Conservation (phyloP, 768 basidiomycete species). For the Boletus eberwhitei region DNA sequence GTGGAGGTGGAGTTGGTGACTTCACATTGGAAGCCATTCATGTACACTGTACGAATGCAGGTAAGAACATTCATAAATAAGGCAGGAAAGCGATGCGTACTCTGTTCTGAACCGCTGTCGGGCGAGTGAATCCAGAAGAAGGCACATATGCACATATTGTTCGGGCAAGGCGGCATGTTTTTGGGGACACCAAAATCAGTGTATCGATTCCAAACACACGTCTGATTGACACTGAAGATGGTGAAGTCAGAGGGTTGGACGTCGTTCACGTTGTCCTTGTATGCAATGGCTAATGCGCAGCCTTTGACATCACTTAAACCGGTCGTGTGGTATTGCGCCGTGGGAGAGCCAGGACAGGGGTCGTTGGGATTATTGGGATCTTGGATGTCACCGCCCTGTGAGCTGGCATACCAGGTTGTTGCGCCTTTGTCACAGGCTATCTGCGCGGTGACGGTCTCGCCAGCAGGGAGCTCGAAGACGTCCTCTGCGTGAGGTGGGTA, state of each 20-base stretch:
- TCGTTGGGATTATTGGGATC: slow-evolving; percentile 46
- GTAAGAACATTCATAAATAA: neutral
- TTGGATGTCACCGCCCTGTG: slow-evolving; percentile 52
- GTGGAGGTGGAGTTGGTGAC: slow-evolving; percentile 51
- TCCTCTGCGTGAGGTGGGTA: slow-evolving; percentile 55
- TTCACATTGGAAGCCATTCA: slow-evolving; percentile 73
- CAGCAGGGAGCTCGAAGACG: slow-evolving; percentile 59
- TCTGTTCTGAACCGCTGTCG: slow-evolving; percentile 61
- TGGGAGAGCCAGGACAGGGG: slow-evolving; percentile 47
- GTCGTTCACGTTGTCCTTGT: slow-evolving; percentile 47
- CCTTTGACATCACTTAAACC: slow-evolving; percentile 54
- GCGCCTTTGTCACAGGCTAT: slow-evolving; percentile 59
- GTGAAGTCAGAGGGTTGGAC: slow-evolving; percentile 69
- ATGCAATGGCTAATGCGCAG: slow-evolving; percentile 73
- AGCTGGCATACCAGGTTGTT: slow-evolving; percentile 53
- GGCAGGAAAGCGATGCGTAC: slow-evolving; percentile 32
- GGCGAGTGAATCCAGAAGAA: slow-evolving; percentile 73
- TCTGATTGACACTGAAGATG: slow-evolving; percentile 72
- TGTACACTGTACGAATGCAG: slow-evolving; percentile 47
- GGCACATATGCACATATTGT: slow-evolving; percentile 62
- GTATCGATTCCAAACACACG: slow-evolving; percentile 68
- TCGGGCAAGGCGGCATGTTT: slow-evolving; percentile 65
- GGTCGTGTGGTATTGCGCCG: slow-evolving; percentile 51
- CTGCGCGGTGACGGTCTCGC: slow-evolving; percentile 49
- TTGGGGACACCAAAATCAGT: slow-evolving; percentile 68